A percentile compares a stretch with the other conserved stretches of the same genome.
Conservation (phyloP, 371 early-diverging fungal species). For the Lichtheimia ramosa region DNA sequence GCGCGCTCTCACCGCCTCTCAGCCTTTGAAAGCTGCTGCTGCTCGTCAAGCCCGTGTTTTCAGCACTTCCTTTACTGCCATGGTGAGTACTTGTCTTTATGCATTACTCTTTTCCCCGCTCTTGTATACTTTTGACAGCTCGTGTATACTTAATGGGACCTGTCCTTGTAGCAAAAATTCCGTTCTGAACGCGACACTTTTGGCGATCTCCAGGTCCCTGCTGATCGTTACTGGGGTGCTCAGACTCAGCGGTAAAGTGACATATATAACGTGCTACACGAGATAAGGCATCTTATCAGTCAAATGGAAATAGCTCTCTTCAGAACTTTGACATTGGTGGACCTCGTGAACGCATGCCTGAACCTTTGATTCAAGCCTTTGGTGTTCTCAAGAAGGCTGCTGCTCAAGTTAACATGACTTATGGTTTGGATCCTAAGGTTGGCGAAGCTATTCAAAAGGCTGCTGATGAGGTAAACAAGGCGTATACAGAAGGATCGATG, state of each 20-base stretch:
- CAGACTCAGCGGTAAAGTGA: conserved; percentile 90
- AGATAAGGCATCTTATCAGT: not conserved
- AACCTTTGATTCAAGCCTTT: conserved; percentile 89
- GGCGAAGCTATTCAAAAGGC: conserved; percentile 88
- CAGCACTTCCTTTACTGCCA: conserved; percentile 19
- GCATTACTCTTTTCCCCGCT: not conserved
- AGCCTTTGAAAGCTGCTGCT: conserved; percentile 22
- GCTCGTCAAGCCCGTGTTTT: conserved; percentile 21
- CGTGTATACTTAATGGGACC: not conserved
- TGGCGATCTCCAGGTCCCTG: conserved; percentile 91
- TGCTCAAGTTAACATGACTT: conserved; percentile 88
- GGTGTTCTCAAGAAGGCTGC: conserved; percentile 93
- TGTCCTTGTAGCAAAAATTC: conserved; percentile 57
- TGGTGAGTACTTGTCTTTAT: conserved; percentile 13
- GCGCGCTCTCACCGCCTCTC: conserved; percentile 26
- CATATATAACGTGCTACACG: not conserved
- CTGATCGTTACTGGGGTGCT: conserved; percentile 94
- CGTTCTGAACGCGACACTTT: conserved; percentile 91
- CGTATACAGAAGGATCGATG: not conserved
- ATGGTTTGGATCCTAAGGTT: conserved; percentile 75
- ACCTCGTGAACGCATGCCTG: conserved; percentile 89
- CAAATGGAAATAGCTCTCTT: conserved; percentile 54
- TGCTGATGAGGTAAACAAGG: conserved; percentile 66
- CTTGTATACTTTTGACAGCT: not conserved
- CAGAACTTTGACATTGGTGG: conserved; percentile 97